phyloP scores from a whole-genome alignment of 805 yeast species.

The Wickerhamomyces sydowiorum region DNA sequence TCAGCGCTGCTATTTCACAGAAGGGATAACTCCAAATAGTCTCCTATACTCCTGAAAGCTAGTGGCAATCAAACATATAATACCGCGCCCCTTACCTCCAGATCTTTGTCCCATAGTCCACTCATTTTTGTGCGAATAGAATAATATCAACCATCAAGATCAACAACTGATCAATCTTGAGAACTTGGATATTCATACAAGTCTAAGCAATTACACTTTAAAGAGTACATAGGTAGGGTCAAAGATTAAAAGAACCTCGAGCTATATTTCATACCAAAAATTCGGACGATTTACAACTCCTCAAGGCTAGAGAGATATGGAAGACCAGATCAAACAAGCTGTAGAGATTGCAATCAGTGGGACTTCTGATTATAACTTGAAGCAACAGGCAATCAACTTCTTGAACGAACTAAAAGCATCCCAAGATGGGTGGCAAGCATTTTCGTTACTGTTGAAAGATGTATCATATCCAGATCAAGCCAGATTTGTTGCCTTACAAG shows the following conservation, averaged over 20 bases:
- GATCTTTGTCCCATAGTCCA: too few relatives aligned
- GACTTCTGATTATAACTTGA: slow-evolving; percentile 18
- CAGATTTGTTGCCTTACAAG: slow-evolving; percentile 23
- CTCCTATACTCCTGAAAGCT: too few relatives aligned
- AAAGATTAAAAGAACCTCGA: background rate
- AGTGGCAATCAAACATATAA: too few relatives aligned
- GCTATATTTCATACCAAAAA: background rate
- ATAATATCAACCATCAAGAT: too few relatives aligned
- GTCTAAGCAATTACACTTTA: background rate
- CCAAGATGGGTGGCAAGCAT: slow-evolving; percentile 41
- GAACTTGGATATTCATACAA: too few relatives aligned
- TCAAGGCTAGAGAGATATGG: slow-evolving; percentile 5
- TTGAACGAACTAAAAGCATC: slow-evolving; percentile 37
- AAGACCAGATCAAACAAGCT: slow-evolving; percentile 25
- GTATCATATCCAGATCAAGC: slow-evolving; percentile 22
- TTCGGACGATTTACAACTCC: background rate
- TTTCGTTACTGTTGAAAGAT: slow-evolving; percentile 33
- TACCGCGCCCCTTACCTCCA: too few relatives aligned
- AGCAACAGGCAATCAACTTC: slow-evolving; percentile 35
- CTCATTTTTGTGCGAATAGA: background rate
- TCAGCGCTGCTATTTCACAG: too few relatives aligned
- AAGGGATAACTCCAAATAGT: too few relatives aligned
- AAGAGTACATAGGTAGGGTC: too few relatives aligned
- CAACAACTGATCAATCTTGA: too few relatives aligned
- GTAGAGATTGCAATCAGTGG: slow-evolving; percentile 25